phyloP scores from a whole-genome alignment of 2,329 filamentous ascomycete genomes.

The Aureobasidium sp. region DNA sequence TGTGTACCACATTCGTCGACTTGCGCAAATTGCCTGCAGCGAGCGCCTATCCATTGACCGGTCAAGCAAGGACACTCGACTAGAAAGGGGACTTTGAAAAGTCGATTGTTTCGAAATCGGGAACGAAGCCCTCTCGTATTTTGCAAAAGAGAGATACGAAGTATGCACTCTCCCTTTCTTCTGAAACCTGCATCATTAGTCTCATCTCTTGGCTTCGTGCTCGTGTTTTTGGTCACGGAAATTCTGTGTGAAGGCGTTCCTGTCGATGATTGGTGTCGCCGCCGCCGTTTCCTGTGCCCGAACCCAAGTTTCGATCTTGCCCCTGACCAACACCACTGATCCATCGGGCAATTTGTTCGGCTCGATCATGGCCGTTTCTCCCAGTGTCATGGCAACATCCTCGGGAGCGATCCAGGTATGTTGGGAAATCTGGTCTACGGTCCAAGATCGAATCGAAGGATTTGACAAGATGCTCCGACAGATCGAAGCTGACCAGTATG shows the following conservation, averaged over 20 bases:
- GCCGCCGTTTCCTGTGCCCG: constrained; percentile 55
- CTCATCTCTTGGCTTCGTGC: constrained; percentile 1
- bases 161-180: background rate
- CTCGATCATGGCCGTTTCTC: constrained; percentile 69
- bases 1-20: constrained; percentile 2
- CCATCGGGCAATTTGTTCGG: constrained; percentile 44
- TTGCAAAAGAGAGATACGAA: background rate
- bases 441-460: constrained; percentile 47
- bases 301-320: constrained; percentile 60
- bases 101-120: background rate
- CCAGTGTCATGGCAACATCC: constrained; percentile 70
- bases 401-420: constrained; percentile 79
- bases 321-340: constrained; percentile 49
- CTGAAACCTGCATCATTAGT: constrained; percentile 8
- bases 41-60: background rate
- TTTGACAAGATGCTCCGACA: constrained; percentile 55
- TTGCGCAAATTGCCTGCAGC: constrained; percentile 7
- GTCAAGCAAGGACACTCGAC: background rate
- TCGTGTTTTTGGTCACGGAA: constrained; percentile 24
- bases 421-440: constrained; percentile 64
- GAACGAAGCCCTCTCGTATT: background rate
- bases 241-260: constrained; percentile 63
- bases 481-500: constrained; percentile 82
- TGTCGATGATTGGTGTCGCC: constrained; percentile 58
- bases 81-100: background rate